These are phyloP conservation scores for Lactuca sativa DNA, from an alignment of 129 eudicot species.

Conservation along the genomic window DNA sequence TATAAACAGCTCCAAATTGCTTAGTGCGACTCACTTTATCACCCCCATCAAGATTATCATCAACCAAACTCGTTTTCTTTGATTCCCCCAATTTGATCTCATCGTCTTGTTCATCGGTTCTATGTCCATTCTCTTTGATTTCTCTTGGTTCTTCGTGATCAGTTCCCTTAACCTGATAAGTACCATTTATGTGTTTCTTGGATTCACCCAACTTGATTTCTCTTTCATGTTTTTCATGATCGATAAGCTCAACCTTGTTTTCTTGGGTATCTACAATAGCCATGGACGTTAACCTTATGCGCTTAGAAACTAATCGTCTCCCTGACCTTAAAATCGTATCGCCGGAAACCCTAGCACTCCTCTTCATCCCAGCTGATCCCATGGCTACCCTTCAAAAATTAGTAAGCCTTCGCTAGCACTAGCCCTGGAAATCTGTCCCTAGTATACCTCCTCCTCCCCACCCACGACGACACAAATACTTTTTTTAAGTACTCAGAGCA, in stretches of 20 bases:
- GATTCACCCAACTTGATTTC: background rate
- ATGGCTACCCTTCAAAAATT: background rate
- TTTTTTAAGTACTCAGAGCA: background rate
- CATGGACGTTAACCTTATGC: conserved; percentile 14
- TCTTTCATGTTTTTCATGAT: conserved; percentile 6
- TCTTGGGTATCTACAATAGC: conserved; percentile 17
- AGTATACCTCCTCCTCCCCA: background rate
- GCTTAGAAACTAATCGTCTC: conserved; percentile 46
- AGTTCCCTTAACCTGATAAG: conserved; percentile 11
- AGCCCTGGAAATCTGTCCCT: background rate
- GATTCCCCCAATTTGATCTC: conserved; percentile 21
- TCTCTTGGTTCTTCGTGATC: background rate
- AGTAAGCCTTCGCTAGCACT: background rate
- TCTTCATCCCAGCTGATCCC: conserved; percentile 43
- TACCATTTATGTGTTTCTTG: background rate
- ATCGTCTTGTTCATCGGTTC: background rate
- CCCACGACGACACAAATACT: background rate
- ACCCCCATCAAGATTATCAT: background rate
- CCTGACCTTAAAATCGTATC: conserved; percentile 62
- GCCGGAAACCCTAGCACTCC: conserved; percentile 62
- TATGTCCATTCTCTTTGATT: conserved; percentile 5
- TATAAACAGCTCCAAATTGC: conserved; percentile 45
- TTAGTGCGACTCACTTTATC: conserved; percentile 18
- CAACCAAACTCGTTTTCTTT: conserved; percentile 8
- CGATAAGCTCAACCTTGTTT: conserved; percentile 31